Base-by-base conservation (phyloP, 163 green algal genomes). In the Scenedesmus sp. region DNA sequence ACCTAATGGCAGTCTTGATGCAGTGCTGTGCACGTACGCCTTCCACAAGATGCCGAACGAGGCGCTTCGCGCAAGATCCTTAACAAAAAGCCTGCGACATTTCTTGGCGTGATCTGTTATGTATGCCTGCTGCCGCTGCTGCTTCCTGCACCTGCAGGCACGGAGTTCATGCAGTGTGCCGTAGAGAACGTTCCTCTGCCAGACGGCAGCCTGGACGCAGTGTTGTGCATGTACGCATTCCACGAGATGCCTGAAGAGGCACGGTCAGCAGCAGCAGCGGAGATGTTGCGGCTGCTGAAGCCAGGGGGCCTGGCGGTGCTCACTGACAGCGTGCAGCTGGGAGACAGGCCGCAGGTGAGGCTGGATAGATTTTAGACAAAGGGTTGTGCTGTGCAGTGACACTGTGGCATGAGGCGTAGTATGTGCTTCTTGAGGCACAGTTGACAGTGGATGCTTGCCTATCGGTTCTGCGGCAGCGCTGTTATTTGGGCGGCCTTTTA, bases 31-130 rank as follows among this genome's bases (percentile, higher is more conserved):
- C 86, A 92, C 98, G 7, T 99, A 99, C 91, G 89, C 98, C 15
- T 98, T 99, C 94, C 98, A 99, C 92, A 97, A 99, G 95, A 93
- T 99, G 92, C 97, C 98, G 1, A 76, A 90, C 18, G 87, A 10
- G 16, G 62, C 0, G 62, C 12, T 13, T 5, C 62, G 62, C 62
- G 9, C 62, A 23, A 20, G 3, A 13, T 73, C 16, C 12, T 73
- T 10, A 5, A 5, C 62, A 73, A 18, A 20, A 18, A 5, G 62
- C 12, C 62, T 20, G 9, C 3, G 3, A 13, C 3, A 73, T 5
- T 85, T 34, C 77, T 85, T 10, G 4, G 62, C 7, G 20, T 87
- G 82, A 60, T 89, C 60, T 56, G 13, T n/a, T 82, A 55, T 20
- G 34, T 4, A 59, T 16, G 9, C 26, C 55, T 87, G 82, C 55